Evolutionary conservation across 352 stramenopile species (phyloP).

Genomic region (Globisporangium megalacanthum): DNA sequence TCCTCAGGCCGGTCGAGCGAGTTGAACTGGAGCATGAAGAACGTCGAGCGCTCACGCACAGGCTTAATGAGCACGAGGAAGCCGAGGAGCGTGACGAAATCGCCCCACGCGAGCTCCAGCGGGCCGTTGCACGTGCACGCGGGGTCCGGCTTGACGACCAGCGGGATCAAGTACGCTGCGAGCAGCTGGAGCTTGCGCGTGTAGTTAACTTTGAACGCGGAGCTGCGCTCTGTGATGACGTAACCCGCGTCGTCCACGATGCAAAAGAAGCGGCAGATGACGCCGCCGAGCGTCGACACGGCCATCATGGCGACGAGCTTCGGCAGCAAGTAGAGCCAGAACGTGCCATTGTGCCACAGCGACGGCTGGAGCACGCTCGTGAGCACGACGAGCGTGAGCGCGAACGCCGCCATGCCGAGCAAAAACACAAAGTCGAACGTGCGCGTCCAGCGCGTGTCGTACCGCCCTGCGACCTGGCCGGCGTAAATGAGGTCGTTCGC

Average conservation of each 20-base stretch:
- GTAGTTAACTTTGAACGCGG: conserved; percentile 86
- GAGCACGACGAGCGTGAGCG: conserved; percentile 34
- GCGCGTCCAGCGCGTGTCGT: conserved; percentile 79
- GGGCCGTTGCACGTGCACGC: conserved; percentile 43
- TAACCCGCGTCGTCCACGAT: conserved; percentile 78
- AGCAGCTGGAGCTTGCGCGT: conserved; percentile 79
- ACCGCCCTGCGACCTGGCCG: conserved; percentile 67
- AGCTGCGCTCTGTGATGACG: conserved; percentile 79
- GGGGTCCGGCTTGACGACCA: conserved; percentile 65
- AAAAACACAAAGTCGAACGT: conserved; percentile 85
- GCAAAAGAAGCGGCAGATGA: conserved; percentile 80
- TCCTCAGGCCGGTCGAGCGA: conserved; percentile 80
- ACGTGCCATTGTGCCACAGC: conserved; percentile 60
- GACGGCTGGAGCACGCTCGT: conserved; percentile 52
- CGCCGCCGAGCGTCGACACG: conserved; percentile 67
- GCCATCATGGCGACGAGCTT: conserved; percentile 82
- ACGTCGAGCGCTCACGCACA: conserved; percentile 66
- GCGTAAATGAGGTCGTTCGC: conserved; percentile 83
- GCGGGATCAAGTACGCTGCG: conserved; percentile 72
- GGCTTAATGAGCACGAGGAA: conserved; percentile 84
- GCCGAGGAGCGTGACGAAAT: conserved; percentile 77
- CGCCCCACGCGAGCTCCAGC: conserved; percentile 68
- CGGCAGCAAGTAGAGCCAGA: conserved; percentile 76
- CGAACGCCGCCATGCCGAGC: conserved; percentile 54
- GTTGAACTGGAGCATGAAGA: conserved; percentile 89